A percentile compares a stretch with the other conserved stretches of the same genome.
Conservation (phyloP, 768 basidiomycete species). For the Rhizopogon salebrosus region DNA sequence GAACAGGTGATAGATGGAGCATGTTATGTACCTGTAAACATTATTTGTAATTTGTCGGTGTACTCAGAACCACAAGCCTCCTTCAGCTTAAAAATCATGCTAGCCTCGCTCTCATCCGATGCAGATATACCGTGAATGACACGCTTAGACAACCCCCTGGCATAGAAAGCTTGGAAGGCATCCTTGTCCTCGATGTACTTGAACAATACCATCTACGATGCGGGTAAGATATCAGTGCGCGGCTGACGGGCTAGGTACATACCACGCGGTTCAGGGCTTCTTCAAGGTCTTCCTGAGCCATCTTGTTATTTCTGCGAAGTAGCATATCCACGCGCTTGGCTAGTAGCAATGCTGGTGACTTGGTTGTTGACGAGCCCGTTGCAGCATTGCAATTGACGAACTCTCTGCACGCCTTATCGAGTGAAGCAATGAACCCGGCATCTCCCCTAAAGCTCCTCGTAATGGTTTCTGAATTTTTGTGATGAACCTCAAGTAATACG, state of each 20-base stretch:
- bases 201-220: slow-evolving; percentile 86
- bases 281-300: slow-evolving; percentile 87
- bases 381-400: slow-evolving; percentile 93
- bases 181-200: slow-evolving; percentile 99
- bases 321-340: slow-evolving; percentile 92
- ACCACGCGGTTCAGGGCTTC: slow-evolving; percentile 88
- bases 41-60: slow-evolving; percentile 91
- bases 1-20: background rate
- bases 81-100: slow-evolving; percentile 97
- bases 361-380: slow-evolving; percentile 76
- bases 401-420: slow-evolving; percentile 93
- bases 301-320: slow-evolving; percentile 91
- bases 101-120: slow-evolving; percentile 93
- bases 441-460: slow-evolving; percentile 87
- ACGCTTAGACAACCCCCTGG: slow-evolving; percentile 87
- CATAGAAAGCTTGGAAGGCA: slow-evolving; percentile 97
- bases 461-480: slow-evolving; percentile 87
- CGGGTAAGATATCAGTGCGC: slow-evolving; percentile 5
- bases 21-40: slow-evolving; percentile 88
- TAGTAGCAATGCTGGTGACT: slow-evolving; percentile 88
- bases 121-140: slow-evolving; percentile 88
- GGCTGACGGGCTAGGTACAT: slow-evolving; percentile 21
- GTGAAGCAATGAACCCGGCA: slow-evolving; percentile 86
- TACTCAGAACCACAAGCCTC: slow-evolving; percentile 97
- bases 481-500: slow-evolving; percentile 84